Conservation (phyloP, 2,329 filamentous ascomycete genomes). For the Pseudopithomyces maydicus region DNA sequence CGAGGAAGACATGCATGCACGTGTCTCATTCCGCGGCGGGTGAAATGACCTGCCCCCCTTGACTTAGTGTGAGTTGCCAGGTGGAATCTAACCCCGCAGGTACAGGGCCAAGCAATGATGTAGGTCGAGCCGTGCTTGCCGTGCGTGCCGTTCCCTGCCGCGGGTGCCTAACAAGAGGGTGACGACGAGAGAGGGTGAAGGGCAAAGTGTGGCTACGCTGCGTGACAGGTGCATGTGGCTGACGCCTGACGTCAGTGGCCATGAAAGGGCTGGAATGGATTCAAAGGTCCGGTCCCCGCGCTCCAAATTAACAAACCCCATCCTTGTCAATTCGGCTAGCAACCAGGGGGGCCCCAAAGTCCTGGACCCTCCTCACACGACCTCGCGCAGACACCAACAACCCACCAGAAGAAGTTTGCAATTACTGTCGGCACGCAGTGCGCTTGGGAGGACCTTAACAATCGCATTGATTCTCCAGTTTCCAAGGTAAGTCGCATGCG, state of each 20-base stretch:
- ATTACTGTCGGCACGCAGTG: neutral
- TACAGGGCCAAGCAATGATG: slow-evolving; percentile 3
- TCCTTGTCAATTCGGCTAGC: slow-evolving; percentile 1
- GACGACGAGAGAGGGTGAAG: neutral
- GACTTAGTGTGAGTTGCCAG: neutral
- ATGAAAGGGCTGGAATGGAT: neutral
- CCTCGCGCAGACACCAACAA: neutral
- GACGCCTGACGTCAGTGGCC: neutral
- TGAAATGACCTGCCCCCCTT: too few relatives aligned
- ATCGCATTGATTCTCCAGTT: neutral
- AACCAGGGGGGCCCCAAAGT: neutral
- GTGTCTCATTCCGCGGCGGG: too few relatives aligned
- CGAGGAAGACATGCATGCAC: too few relatives aligned
- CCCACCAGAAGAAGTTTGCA: neutral
- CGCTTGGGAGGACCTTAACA: neutral
- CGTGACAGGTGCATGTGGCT: neutral
- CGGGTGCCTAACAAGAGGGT: neutral
- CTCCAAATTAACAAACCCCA: neutral
- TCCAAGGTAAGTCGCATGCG: neutral
- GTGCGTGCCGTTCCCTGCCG: neutral
- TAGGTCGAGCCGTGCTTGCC: neutral
- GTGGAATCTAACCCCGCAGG: slow-evolving; percentile 2
- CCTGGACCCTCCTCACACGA: slow-evolving; percentile 1
- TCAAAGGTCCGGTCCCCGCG: neutral
- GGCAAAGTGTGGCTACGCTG: too few relatives aligned